phyloP scores from a whole-genome alignment of 2,329 filamentous ascomycete genomes.

The Coniochaeta sp. region DNA sequence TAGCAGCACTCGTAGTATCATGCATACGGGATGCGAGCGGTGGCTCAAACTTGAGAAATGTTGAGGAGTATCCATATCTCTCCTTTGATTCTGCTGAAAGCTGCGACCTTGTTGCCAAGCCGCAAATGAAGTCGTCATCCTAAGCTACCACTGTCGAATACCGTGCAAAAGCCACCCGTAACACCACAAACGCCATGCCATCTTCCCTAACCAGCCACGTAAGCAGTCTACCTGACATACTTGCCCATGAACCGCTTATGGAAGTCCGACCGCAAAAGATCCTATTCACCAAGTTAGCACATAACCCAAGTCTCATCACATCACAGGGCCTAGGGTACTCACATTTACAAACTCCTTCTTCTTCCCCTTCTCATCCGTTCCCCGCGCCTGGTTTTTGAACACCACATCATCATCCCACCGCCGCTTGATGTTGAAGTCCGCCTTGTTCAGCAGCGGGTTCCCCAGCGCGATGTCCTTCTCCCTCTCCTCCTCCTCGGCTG shows the following conservation, averaged over 20 bases:
- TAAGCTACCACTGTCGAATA: too few relatives aligned
- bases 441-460: constrained; percentile 83
- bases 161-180: too few relatives aligned
- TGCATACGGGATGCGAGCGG: too few relatives aligned
- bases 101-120: too few relatives aligned
- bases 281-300: constrained; percentile 37
- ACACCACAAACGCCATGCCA: neutral
- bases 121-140: too few relatives aligned
- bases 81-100: too few relatives aligned
- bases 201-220: neutral
- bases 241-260: constrained; percentile 93
- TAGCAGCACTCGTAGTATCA: too few relatives aligned
- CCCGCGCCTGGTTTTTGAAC: constrained; percentile 96
- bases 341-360: constrained; percentile 97
- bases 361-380: constrained; percentile 82
- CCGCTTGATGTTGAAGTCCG: constrained; percentile 82
- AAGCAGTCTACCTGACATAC: constrained; percentile 42
- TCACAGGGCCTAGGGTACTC: constrained; percentile 32
- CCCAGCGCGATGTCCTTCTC: constrained; percentile 86
- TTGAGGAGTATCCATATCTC: too few relatives aligned
- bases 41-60: too few relatives aligned
- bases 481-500: constrained; percentile 72
- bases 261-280: constrained; percentile 89
- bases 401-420: constrained; percentile 98
- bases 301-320: neutral